phyloP scores from a whole-genome alignment of 768 basidiomycete species.

The Kwoniella sp. region DNA sequence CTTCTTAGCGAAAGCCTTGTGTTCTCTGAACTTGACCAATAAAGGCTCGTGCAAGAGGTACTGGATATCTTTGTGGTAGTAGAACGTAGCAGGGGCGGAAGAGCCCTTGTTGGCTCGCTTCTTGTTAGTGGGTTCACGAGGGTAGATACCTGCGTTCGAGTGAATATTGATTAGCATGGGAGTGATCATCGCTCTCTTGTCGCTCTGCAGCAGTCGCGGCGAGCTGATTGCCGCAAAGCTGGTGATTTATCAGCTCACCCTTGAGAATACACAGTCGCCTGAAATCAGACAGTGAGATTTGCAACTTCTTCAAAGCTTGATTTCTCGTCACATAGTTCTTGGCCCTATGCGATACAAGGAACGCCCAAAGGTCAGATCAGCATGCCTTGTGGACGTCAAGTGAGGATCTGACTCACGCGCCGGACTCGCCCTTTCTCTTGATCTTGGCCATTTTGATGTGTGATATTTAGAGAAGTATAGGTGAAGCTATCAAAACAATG shows the following conservation, averaged over 20 bases:
- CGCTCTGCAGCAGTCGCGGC: too few relatives aligned
- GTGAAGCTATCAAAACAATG: conserved; percentile 3
- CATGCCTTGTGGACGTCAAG: background rate
- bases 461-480: background rate
- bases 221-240: too few relatives aligned
- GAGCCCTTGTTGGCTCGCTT: conserved; percentile 98
- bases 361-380: background rate
- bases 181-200: too few relatives aligned
- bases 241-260: too few relatives aligned
- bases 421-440: conserved; percentile 57
- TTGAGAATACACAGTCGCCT: conserved; percentile 95
- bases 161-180: background rate
- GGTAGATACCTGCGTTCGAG: conserved; percentile 78
- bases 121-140: conserved; percentile 86
- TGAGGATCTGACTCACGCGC: conserved; percentile 52
- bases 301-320: conserved; percentile 87
- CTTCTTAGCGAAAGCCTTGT: conserved; percentile 98
- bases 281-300: conserved; percentile 96
- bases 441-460: conserved; percentile 55
- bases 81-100: conserved; percentile 94
- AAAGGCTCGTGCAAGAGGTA: conserved; percentile 97
- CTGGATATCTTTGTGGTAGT: conserved; percentile 96
- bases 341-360: conserved; percentile 43
- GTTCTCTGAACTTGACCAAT: conserved; percentile 86
- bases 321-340: conserved; percentile 73